These are phyloP conservation scores for Starmerella lactis-condensi DNA, from an alignment of 805 yeast species.

Conservation along the genomic window DNA sequence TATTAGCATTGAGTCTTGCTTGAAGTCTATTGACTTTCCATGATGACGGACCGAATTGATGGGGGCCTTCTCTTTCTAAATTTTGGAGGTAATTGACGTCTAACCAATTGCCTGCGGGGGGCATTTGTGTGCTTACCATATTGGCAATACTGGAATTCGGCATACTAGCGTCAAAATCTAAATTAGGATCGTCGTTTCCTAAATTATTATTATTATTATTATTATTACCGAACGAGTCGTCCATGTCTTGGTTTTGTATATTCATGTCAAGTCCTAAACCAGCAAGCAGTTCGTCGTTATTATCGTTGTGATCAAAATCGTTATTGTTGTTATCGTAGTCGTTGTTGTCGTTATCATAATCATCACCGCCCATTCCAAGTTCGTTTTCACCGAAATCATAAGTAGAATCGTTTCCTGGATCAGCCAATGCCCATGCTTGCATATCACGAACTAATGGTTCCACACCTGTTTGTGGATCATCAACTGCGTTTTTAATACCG, in stretches of 20 bases:
- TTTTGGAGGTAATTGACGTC: slow-evolving; percentile 6
- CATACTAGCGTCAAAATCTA: too few relatives aligned
- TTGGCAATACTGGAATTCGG: slow-evolving; percentile 4
- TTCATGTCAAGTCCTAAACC: slow-evolving; percentile 2
- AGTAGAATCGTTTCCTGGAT: slow-evolving; percentile 7
- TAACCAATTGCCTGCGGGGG: slow-evolving; percentile 13
- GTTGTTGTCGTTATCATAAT: slow-evolving; percentile 1
- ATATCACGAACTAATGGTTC: slow-evolving; percentile 9
- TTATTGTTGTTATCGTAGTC: not conserved
- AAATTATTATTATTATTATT: too few relatives aligned
- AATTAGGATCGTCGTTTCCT: too few relatives aligned
- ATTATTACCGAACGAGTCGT: slow-evolving; percentile 18
- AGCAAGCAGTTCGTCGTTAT: slow-evolving; percentile 1
- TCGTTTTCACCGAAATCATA: slow-evolving; percentile 1
- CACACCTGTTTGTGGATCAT: slow-evolving; percentile 13
- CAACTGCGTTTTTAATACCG: slow-evolving; percentile 8
- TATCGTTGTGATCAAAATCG: slow-evolving; percentile 1
- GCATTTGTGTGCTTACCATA: slow-evolving; percentile 6
- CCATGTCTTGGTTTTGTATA: slow-evolving; percentile 1
- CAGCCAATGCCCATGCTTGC: slow-evolving; percentile 13
- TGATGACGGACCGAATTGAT: slow-evolving; percentile 86
- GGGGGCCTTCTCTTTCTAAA: slow-evolving; percentile 36
- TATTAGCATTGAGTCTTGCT: too few relatives aligned
- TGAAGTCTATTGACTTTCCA: slow-evolving; percentile 69
- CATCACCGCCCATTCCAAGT: not conserved